Base-by-base conservation (phyloP, 768 basidiomycete species). In the Mycena pura region DNA sequence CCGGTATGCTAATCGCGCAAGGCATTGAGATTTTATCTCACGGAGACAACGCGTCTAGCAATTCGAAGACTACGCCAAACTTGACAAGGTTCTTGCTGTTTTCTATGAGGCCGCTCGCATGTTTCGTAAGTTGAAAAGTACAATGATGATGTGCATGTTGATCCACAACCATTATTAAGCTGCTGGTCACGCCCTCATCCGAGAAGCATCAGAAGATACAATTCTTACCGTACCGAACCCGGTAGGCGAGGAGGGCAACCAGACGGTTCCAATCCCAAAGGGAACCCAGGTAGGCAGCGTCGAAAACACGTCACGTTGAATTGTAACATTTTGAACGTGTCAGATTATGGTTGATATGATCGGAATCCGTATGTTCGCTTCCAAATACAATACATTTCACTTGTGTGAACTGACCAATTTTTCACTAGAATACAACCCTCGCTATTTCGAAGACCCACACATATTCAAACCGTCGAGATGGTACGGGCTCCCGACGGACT, bases 391-490 rank as follows among this genome's bases (percentile, higher is more conserved):
- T n/a, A n/a, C 38, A 17, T 44, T 19, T 52, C 32, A 31, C 36
- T 19, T 44, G 50, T 14, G n/a, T 15, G 15, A 24, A 25, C 21
- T 31, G 52, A 28, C 19, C 14, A 13, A n/a, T n/a, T n/a, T 9
- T 38, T 25, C 25, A 38, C 15, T 46, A 84, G 83, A 82, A 68
- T 78, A 81, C 64, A 84, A 84, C 60, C 76, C 82, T 5, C 72
- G 80, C 13, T 81, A 83, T 64, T 83, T 80, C 56, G 74, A 80
- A 3, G 75, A 82, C 6, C 83, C 84, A 2, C 72, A 80, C 27
- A 70, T 75, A 44, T 84, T 73, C 73, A 78, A 76, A 46, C 84
- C 84, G 1, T 82, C 81, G 6, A 73, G 84, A 40, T 84, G 83
- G 84, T 73, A 81, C 51, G 78, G 75, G 4, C 61, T 77, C 21